Base-by-base conservation (phyloP, 805 yeast genomes). In the Candida parachauliodes region DNA sequence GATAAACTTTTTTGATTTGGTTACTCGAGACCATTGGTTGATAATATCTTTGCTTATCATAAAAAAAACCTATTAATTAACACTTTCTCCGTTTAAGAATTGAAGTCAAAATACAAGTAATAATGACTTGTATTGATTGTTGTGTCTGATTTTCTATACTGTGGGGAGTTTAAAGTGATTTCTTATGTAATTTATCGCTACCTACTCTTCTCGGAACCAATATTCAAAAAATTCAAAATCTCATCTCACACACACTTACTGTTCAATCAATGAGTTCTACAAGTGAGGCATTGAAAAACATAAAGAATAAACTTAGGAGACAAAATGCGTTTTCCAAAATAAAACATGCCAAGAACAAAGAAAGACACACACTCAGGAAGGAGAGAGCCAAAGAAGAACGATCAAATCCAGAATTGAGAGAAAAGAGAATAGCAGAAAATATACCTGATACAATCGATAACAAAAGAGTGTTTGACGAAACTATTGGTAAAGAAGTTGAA, bases 321-420 rank as follows among this genome's bases (percentile, higher is more conserved):
- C 93, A 86, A 57, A 77, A 84, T 61, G 68, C 87, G 26, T 84
- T 76, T 60, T 83, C 88, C 8, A 77, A 79, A 40, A 54, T 85
- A 36, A 84, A 82, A 60, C 83, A 84, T 54, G 83, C 84, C 44
- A 74, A 78, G 58, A 81, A 82, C 51, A 86, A 85, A 53, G 76
- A 76, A 37, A 78, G 87, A 51, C 96, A 88, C 57, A 79, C 78
- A 54, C 70, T 73, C 56, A 75, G 98, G 47, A 74, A 76, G n/a
- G 77, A 79, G 31, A 75, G 96, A 54, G 93, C 94, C n/a, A 83
- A 82, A 52, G 91, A 83, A 46, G 98, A 93, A 60, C 68, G 82
- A 39, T 77, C 74, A 20, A 83, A 89, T 52, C 96, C 97, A 1
- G 88, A 82, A 47, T 62, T 87, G 41, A 84, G 77, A 55, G 87